Conservation (phyloP, 768 basidiomycete genomes). For the Suillus ampliporus region DNA sequence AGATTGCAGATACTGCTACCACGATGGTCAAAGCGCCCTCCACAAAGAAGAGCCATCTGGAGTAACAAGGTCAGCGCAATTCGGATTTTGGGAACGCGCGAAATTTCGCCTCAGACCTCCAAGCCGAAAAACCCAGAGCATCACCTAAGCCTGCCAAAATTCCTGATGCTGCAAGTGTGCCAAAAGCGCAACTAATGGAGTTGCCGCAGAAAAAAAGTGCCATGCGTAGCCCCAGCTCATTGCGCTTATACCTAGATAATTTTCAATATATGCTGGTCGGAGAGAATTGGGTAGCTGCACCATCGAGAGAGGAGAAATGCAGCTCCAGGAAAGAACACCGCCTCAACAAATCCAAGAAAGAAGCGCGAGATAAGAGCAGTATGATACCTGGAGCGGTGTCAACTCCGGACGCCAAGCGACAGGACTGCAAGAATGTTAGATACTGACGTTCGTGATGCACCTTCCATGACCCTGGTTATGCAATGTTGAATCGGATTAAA, state of each 20-base stretch:
- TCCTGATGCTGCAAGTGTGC: slow-evolving; percentile 74
- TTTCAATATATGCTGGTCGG: neutral
- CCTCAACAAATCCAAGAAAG: slow-evolving; percentile 69
- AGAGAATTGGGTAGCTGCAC: slow-evolving; percentile 30
- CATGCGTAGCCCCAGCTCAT: slow-evolving; percentile 71
- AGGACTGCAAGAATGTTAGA: neutral
- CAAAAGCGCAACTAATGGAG: slow-evolving; percentile 81
- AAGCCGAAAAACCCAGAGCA: slow-evolving; percentile 66
- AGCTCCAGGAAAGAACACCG: slow-evolving; percentile 68
- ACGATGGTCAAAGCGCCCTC: slow-evolving; percentile 64
- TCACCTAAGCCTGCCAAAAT: slow-evolving; percentile 76
- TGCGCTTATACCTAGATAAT: slow-evolving; percentile 37
- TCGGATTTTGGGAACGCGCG: neutral
- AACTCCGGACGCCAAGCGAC: slow-evolving; percentile 13
- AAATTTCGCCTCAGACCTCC: slow-evolving; percentile 55
- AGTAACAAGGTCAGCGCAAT: slow-evolving; percentile 1
- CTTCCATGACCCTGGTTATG: slow-evolving; percentile 22
- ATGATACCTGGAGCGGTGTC: slow-evolving; percentile 48
- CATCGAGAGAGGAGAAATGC: slow-evolving; percentile 70
- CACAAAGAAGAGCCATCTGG: slow-evolving; percentile 73
- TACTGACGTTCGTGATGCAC: slow-evolving; percentile 40
- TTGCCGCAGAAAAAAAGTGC: slow-evolving; percentile 72
- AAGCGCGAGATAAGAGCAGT: slow-evolving; percentile 72
- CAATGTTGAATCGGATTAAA: slow-evolving; percentile 11
- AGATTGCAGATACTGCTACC: slow-evolving; percentile 56